Base-by-base conservation (phyloP, 2,329 filamentous ascomycete species). In the Chaetomium globosum region DNA sequence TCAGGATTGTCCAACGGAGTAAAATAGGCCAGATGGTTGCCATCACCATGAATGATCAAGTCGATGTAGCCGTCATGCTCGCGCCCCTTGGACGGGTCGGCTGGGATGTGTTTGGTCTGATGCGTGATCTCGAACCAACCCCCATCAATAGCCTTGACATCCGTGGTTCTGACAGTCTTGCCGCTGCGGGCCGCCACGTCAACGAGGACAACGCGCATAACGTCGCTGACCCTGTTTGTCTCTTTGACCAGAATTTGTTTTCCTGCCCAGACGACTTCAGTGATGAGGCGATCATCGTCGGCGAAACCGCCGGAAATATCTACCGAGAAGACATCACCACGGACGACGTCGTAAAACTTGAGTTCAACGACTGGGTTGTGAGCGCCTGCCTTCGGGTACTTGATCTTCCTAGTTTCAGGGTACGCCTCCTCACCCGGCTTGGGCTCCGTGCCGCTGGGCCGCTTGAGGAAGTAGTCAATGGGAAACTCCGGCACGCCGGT, bases 41-140 rank as follows among this genome's bases (percentile, higher is more conserved):
- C 92, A 63, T 93, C 89, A 23, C 96, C 85, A 73, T 96, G 83
- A 63, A 98, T 90, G 65, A 98, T 81, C 0, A 90, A 93, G 76
- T 99, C 95, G 67, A 99, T 88, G 73, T 99, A 99, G 26, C 95
- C 95, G 76, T 97, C 93, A 5, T 94, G 78, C 1, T 85, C 82
- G 26, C 93, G 88, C 16, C 91, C 91, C 68, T 91, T 92, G 12
- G 79, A 76, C 26, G 90, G 85, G 75, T 97, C 92, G 3, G 92
- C 91, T 1, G 95, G 95, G 64, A 99, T 89, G 74, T 90, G 98
- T 16, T 82, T 87, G 3, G 93, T 97, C 51, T 89, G 86, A 72
- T 97, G 89, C 0, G 92, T 92, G 51, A 97, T 92, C 78, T 99
- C 95, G 72, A 97, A 94, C 95, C 95, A 99, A 39, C 95, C 96